phyloP scores from a whole-genome alignment of 371 early-diverging fungal species.

The Syncephalastrum contaminatum region DNA sequence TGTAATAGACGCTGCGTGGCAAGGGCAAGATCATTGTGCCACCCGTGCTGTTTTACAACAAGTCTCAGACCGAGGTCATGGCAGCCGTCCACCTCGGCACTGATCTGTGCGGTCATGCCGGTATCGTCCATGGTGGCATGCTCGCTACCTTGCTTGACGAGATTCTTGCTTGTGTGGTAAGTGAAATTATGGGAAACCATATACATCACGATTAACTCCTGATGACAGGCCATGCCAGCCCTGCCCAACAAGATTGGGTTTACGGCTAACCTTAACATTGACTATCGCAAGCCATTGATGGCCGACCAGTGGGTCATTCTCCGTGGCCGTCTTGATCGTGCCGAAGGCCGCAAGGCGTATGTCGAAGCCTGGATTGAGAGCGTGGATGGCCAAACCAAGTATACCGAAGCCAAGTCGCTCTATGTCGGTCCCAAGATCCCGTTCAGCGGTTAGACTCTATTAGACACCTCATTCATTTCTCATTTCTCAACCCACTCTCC shows the following conservation, averaged over 20 bases:
- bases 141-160: conserved; percentile 72
- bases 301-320: conserved; percentile 66
- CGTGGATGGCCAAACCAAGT: conserved; percentile 39
- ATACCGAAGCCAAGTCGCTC: conserved; percentile 29
- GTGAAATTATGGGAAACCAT: no score
- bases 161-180: conserved; percentile 53
- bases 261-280: conserved; percentile 75
- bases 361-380: conserved; percentile 65
- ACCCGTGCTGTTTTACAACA: conserved; percentile 42
- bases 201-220: no score
- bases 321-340: conserved; percentile 42
- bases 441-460: conserved; percentile 2
- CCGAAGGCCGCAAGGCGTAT: conserved; percentile 76
- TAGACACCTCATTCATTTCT: conserved; percentile 5
- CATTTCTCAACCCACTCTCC: conserved; percentile 61
- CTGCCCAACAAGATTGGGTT: conserved; percentile 70
- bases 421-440: conserved; percentile 36
- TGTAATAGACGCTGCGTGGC: conserved; percentile 34
- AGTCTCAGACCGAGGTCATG: conserved; percentile 31
- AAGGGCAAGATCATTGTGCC: conserved; percentile 35
- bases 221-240: conserved; percentile 54
- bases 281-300: conserved; percentile 65
- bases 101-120: conserved; percentile 60
- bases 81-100: conserved; percentile 41
- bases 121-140: conserved; percentile 71